These are phyloP conservation scores for Beauveria asiatica DNA, from an alignment of 2,329 filamentous ascomycete species.

Conservation along the genomic window DNA sequence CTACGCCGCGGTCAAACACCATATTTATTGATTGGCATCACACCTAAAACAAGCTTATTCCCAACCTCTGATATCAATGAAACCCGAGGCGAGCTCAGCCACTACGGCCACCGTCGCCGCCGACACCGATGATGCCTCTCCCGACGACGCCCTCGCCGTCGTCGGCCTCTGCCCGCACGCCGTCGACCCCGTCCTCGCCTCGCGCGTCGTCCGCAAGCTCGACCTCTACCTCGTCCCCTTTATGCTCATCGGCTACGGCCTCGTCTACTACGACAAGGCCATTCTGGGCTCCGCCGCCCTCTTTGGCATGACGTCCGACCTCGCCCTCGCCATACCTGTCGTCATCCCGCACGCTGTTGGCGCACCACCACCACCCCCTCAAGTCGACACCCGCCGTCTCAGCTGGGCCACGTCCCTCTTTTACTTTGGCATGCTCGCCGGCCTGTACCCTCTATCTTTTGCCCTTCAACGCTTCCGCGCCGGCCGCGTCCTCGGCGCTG, in stretches of 20 bases:
- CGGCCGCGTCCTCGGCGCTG: constrained; percentile 52
- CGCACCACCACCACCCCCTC: constrained; percentile 27
- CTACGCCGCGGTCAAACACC: too few species aligned
- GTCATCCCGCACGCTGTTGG: constrained; percentile 22
- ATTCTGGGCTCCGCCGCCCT: constrained; percentile 65
- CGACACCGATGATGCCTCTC: background rate
- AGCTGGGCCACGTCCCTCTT: constrained; percentile 73
- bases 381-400: constrained; percentile 55
- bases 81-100: background rate
- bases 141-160: constrained; percentile 47
- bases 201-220: constrained; percentile 55
- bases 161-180: constrained; percentile 47
- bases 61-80: too few species aligned
- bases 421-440: constrained; percentile 72
- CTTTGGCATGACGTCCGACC: constrained; percentile 67
- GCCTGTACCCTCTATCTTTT: constrained; percentile 66
- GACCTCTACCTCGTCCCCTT: constrained; percentile 59
- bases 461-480: constrained; percentile 59
- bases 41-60: too few species aligned
- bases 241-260: constrained; percentile 48
- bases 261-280: constrained; percentile 47
- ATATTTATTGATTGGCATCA: too few species aligned
- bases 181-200: constrained; percentile 46
- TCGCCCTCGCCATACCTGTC: constrained; percentile 45
- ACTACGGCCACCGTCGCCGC: background rate